Conservation (phyloP, 768 basidiomycete genomes). For the Amanita thiersii region DNA sequence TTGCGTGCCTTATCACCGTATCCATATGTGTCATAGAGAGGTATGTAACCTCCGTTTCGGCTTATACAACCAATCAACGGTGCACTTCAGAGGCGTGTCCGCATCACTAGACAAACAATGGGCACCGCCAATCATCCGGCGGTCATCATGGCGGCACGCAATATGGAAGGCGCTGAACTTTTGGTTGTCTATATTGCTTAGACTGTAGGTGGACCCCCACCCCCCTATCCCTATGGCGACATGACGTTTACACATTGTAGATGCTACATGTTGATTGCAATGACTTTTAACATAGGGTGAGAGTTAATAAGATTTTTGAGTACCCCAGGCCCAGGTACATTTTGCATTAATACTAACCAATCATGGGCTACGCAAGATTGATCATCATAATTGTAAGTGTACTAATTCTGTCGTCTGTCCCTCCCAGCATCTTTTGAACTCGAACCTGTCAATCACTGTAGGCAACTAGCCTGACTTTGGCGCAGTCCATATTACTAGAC, state of each 20-base stretch:
- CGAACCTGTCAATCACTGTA: slow-evolving; percentile 16
- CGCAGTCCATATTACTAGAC: slow-evolving; percentile 52
- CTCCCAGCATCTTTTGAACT: slow-evolving; percentile 4
- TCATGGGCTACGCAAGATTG: slow-evolving; percentile 23
- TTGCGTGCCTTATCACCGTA: slow-evolving; percentile 35
- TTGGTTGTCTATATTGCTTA: slow-evolving; percentile 45
- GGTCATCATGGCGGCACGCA: slow-evolving; percentile 36
- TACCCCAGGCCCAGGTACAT: not conserved
- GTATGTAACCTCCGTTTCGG: slow-evolving; percentile 23
- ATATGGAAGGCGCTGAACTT: slow-evolving; percentile 50
- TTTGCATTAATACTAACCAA: no score
- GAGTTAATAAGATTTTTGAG: slow-evolving; percentile 17
- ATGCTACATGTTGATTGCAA: slow-evolving; percentile 65
- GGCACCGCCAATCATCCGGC: slow-evolving; percentile 30
- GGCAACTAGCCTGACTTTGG: slow-evolving; percentile 48
- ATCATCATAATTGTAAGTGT: slow-evolving; percentile 40
- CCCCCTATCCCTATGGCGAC: not conserved
- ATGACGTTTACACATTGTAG: slow-evolving; percentile 25
- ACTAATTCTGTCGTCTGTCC: not conserved
- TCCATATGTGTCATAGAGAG: slow-evolving; percentile 49
- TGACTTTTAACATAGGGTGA: slow-evolving; percentile 66
- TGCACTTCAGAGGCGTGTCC: slow-evolving; percentile 44
- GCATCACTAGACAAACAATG: slow-evolving; percentile 41
- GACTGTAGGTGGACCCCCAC: slow-evolving; percentile 44
- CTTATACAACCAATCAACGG: not conserved